Evolutionary conservation across 1,284 basidiomycete species (phyloP).

Genomic region (Trichosporon asahii): DNA sequence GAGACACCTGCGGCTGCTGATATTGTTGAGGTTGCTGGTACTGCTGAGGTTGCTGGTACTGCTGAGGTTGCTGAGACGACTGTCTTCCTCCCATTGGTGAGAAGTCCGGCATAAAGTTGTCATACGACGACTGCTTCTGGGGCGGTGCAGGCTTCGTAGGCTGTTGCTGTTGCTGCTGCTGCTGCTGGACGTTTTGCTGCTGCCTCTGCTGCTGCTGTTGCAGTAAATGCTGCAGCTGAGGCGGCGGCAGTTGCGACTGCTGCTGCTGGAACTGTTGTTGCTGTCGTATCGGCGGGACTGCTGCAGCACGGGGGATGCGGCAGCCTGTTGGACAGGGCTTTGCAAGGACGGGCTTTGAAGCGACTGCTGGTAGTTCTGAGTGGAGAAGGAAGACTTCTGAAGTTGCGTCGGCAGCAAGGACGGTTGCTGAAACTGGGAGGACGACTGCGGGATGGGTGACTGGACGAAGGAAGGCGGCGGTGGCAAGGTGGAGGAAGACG

Average conservation of each 20-base stretch:
- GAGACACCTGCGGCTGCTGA: neutral
- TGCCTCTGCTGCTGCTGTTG: constrained; percentile 7
- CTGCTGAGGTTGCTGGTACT: constrained; percentile 8
- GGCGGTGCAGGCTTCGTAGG: neutral
- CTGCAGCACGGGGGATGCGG: neutral
- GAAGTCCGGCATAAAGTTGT: neutral
- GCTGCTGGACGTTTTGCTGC: constrained; percentile 11
- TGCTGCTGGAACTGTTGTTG: constrained; percentile 1
- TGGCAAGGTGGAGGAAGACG: neutral
- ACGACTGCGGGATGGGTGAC: neutral
- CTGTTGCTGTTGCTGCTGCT: constrained; percentile 3
- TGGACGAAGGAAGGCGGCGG: constrained; percentile 4
- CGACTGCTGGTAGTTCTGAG: neutral
- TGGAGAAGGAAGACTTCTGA: neutral
- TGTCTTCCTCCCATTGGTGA: neutral
- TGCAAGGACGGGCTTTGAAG: neutral
- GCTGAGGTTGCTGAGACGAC: constrained; percentile 3
- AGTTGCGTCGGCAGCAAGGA: neutral
- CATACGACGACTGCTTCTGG: constrained; percentile 4
- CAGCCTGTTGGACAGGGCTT: neutral
- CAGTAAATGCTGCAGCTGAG: neutral
- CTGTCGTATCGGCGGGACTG: neutral
- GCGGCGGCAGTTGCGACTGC: neutral
- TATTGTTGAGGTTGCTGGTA: constrained; percentile 17
- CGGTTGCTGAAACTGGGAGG: neutral